Conservation (phyloP, 306 rosid genomes). For the Cucurbita pepo region DNA sequence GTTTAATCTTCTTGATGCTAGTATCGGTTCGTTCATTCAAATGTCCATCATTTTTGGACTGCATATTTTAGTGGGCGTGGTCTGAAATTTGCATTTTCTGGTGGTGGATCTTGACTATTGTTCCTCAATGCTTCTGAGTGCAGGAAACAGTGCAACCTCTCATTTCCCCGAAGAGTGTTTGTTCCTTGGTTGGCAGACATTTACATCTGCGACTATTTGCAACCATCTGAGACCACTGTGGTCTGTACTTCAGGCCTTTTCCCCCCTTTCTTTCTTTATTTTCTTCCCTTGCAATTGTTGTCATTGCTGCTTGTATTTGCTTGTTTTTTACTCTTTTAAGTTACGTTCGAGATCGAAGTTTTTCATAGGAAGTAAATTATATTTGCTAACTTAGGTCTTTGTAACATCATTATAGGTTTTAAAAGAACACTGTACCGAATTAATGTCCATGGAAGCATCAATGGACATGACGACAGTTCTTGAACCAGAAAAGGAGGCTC, state of each 20-base stretch:
- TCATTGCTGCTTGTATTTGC: not conserved
- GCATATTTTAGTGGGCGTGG: not conserved
- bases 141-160: constrained; percentile 59
- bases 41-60: not conserved
- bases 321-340: not conserved
- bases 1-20: not conserved
- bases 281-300: not conserved
- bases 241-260: constrained; percentile 20
- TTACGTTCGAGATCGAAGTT: not conserved
- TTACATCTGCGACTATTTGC: constrained; percentile 50
- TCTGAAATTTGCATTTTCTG: not conserved
- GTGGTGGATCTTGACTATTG: not conserved
- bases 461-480: constrained; percentile 33
- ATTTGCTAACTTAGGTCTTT: constrained; percentile 2
- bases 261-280: not conserved
- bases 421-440: constrained; percentile 31
- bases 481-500: constrained; percentile 55
- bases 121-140: not conserved
- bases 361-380: not conserved
- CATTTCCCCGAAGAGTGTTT: constrained; percentile 41
- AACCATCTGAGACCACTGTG: constrained; percentile 71
- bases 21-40: not conserved
- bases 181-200: too few relatives aligned
- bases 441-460: constrained; percentile 39
- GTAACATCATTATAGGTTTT: constrained; percentile 17